Evolutionary conservation across 192 early-diverging fungal species (phyloP).

Genomic region (Umbelopsis isabellina): DNA sequence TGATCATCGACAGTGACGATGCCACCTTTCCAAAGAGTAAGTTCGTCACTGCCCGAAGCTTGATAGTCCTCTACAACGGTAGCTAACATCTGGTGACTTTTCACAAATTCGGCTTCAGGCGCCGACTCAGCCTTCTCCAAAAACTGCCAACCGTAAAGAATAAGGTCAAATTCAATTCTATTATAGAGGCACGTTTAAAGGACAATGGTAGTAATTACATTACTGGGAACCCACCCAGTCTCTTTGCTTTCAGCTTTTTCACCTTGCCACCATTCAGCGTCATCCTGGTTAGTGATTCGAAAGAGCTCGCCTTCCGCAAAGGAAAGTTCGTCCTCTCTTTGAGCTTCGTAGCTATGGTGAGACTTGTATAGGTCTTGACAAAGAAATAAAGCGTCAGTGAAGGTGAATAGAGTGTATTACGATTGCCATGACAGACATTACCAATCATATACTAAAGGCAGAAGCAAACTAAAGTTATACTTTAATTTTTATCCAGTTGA

Average conservation of each 20-base stretch:
- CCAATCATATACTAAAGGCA: too few species aligned
- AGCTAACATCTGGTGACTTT: conserved; percentile 43
- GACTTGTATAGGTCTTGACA: conserved; percentile 36
- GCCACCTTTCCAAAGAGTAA: conserved; percentile 64
- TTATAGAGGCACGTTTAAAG: background rate
- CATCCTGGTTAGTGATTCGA: conserved; percentile 54
- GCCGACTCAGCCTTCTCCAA: conserved; percentile 17
- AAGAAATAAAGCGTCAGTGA: background rate
- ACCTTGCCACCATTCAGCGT: conserved; percentile 54
- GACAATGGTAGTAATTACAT: conserved; percentile 35
- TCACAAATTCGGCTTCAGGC: background rate
- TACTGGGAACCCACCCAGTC: conserved; percentile 50
- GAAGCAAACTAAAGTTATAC: background rate
- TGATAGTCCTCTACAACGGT: conserved; percentile 70
- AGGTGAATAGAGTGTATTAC: too few species aligned
- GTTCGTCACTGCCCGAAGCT: conserved; percentile 60
- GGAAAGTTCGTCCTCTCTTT: conserved; percentile 65
- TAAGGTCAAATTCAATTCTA: background rate
- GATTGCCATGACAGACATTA: too few species aligned
- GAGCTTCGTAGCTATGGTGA: conserved; percentile 54
- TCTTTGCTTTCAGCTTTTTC: conserved; percentile 40
- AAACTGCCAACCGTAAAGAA: conserved; percentile 21
- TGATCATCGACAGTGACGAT: conserved; percentile 69
- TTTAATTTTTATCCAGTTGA: background rate
- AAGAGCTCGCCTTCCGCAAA: conserved; percentile 60